Percentiles rank a stretch among this genome's conserved stretches.
Conservation (phyloP, 441 rosid genomes). For the Syzygium malaccense region DNA sequence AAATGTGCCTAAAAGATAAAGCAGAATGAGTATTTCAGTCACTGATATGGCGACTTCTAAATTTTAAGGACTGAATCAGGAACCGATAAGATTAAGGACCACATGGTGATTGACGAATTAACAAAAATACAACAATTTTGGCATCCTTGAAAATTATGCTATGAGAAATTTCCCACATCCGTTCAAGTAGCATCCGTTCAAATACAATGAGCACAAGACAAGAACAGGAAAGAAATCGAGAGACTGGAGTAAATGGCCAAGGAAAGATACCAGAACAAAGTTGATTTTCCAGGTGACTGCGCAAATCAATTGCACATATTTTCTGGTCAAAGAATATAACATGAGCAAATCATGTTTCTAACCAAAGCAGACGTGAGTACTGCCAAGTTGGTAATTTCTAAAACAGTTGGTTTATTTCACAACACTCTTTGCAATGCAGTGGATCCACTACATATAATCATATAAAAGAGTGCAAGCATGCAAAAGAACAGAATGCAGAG, state of each 20-base stretch:
- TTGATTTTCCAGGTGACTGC: not conserved
- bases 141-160: not conserved
- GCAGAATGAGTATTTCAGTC: not conserved
- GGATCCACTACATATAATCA: not conserved
- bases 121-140: not conserved
- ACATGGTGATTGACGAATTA: not conserved
- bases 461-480: not conserved
- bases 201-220: not conserved
- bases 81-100: not conserved
- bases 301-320: not conserved
- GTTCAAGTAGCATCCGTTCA: not conserved
- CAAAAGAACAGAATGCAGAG: not conserved
- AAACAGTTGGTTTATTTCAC: not conserved
- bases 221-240: not conserved
- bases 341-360: not conserved
- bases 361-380: not conserved
- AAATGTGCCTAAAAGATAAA: not conserved
- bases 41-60: not conserved
- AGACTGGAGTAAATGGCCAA: not conserved
- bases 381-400: not conserved
- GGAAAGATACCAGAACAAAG: not conserved
- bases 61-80: not conserved
- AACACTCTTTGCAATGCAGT: not conserved
- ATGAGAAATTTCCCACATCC: not conserved
- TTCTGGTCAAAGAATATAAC: not conserved